Evolutionary conservation across 805 yeast species (phyloP).

Genomic region (Yamadazyma endophytica): DNA sequence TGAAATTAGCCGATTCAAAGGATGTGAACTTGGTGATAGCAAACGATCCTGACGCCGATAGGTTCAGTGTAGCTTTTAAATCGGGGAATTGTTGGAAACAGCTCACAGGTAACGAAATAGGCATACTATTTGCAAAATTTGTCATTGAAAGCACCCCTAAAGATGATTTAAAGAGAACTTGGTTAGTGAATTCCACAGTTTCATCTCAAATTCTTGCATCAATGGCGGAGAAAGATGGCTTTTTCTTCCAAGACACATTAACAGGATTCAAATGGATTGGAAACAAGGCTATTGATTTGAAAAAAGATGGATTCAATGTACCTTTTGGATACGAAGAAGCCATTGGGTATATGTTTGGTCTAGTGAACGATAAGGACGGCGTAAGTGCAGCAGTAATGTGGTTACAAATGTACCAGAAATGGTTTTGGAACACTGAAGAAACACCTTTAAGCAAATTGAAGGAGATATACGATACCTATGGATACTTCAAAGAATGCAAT

Average conservation of each 20-base stretch:
- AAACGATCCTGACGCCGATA: conserved; percentile 96
- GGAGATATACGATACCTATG: conserved; percentile 60
- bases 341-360: conserved; percentile 85
- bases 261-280: conserved; percentile 99
- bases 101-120: conserved; percentile 88
- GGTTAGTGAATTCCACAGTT: conserved; percentile 83
- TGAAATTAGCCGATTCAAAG: conserved; percentile 50
- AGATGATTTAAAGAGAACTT: conserved; percentile 31
- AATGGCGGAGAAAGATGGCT: conserved; percentile 61
- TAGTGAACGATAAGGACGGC: conserved; percentile 91
- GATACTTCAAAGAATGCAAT: conserved; percentile 79
- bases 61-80: conserved; percentile 79
- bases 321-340: conserved; percentile 97
- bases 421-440: conserved; percentile 36
- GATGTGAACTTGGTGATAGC: conserved; percentile 64
- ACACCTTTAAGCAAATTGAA: conserved; percentile 50
- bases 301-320: conserved; percentile 57
- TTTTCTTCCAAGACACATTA: conserved; percentile 71
- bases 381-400: conserved; percentile 75
- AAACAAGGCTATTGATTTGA: conserved; percentile 73
- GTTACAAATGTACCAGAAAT: conserved; percentile 58
- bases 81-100: conserved; percentile 58
- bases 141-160: conserved; percentile 34
- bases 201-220: conserved; percentile 76
- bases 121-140: conserved; percentile 74